phyloP scores from a whole-genome alignment of 1,139 yeast species.

The Suhomyces coccinellae region DNA sequence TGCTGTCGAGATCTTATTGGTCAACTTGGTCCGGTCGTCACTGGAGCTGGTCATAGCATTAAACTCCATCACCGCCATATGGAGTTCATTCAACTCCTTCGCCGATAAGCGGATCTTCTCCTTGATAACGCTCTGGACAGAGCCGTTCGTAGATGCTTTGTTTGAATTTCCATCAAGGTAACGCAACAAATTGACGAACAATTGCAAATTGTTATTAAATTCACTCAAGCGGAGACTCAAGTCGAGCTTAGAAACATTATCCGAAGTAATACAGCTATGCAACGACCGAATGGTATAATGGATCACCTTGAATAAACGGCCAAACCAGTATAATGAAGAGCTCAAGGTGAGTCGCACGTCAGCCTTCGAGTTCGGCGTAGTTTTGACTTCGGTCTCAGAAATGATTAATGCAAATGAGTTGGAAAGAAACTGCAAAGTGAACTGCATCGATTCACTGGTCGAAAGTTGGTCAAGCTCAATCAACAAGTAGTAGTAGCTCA shows the following conservation, averaged over 20 bases:
- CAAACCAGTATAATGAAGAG: slow-evolving; percentile 33
- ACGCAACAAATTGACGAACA: slow-evolving; percentile 24
- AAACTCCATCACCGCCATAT: slow-evolving; percentile 18
- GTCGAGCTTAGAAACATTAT: slow-evolving; percentile 14
- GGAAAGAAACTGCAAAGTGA: slow-evolving; percentile 43
- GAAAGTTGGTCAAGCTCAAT: slow-evolving; percentile 46
- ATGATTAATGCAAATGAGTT: slow-evolving; percentile 42
- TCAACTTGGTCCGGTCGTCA: slow-evolving; percentile 11
- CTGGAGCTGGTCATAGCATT: slow-evolving; percentile 17
- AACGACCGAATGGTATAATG: slow-evolving; percentile 31
- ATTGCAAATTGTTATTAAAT: slow-evolving; percentile 24
- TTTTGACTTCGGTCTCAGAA: slow-evolving; percentile 19
- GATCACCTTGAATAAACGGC: slow-evolving; percentile 39
- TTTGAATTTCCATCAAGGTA: slow-evolving; percentile 14
- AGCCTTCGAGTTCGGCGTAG: slow-evolving; percentile 1
- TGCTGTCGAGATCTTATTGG: slow-evolving; percentile 7
- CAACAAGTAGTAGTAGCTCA: slow-evolving; percentile 41
- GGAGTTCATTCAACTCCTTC: slow-evolving; percentile 15
- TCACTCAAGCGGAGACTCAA: slow-evolving; percentile 22
- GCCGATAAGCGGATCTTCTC: slow-evolving; percentile 9
- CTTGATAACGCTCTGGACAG: neutral
- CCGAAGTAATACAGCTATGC: slow-evolving; percentile 17
- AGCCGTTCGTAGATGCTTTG: neutral
- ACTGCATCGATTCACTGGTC: slow-evolving; percentile 39
- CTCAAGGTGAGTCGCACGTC: slow-evolving; percentile 14